Base-by-base conservation (phyloP, 257 asterid genomes). In the Solanum clarkiae region DNA sequence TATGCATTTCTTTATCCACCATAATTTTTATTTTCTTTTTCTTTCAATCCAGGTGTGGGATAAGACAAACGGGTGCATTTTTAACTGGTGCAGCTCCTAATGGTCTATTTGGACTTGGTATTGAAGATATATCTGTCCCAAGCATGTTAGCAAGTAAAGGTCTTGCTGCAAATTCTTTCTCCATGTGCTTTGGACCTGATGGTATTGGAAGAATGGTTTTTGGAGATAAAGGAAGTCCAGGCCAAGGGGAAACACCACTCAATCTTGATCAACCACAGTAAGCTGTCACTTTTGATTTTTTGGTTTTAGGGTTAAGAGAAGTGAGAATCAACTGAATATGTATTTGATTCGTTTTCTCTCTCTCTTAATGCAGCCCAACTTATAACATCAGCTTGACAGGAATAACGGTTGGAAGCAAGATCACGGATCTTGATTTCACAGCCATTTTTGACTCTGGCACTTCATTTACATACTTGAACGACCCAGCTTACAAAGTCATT, bases 371-470 rank as follows among this genome's bases (percentile, higher is more conserved):
- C 97, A 97, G 99, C 87, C 93, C 92, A 8, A 88, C 95, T 6
- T 97, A 97, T 86, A 97, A 95, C 77, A 82, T 97, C 84, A 92
- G 98, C 49, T 86, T 97, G 86, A 92, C 98, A 65, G 94, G 92
- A 87, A 87, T 94, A 85, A 87, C 88, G 17, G 93, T 95, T 91
- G 99, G 86, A 11, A 59, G 85, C 11, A 92, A 94, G 80, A 84
- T 86, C 83, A 89, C 90, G 2, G 88, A 89, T 87, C 44, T 94
- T 75, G 93, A 92, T 87, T 88, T 92, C 87, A 59, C 92, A 2
- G 98, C 93, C 80, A 89, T 97, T 79, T 94, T 97, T 20, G 99
- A 97, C 93, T 92, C 99, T 14, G 98, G 99, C 84, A 95, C 99
- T 80, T 97, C 99, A 22, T 97, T 95, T 84, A 93, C 99, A 16